Evolutionary conservation across 306 rosid genomes (phyloP).

Genomic region (Lathyrus tuberosus): DNA sequence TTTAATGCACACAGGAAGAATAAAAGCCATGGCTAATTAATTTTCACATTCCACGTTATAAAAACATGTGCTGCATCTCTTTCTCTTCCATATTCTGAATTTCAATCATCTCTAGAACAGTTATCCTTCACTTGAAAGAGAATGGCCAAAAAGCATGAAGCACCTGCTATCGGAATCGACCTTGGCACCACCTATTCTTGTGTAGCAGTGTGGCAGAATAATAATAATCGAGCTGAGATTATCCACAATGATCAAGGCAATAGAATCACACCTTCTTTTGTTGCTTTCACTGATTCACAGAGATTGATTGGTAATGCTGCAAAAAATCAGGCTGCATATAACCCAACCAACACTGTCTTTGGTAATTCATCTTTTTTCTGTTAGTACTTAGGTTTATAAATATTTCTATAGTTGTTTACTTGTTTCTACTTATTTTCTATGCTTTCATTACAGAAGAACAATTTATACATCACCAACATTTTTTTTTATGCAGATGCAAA

Average conservation of each 20-base stretch:
- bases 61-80: background rate
- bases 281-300: background rate
- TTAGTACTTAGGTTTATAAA: background rate
- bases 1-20: background rate
- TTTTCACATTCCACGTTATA: background rate
- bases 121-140: background rate
- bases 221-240: background rate
- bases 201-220: background rate
- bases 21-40: background rate
- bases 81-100: background rate
- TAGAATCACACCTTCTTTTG: conserved; percentile 10
- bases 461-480: background rate
- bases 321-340: background rate
- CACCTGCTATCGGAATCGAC: background rate
- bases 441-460: background rate
- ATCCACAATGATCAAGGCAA: conserved; percentile 16
- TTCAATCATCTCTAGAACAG: background rate
- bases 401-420: background rate
- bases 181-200: conserved; percentile 1
- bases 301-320: background rate
- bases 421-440: too few relatives aligned
- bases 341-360: background rate
- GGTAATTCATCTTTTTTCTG: background rate
- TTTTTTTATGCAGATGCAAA: conserved; percentile 8
- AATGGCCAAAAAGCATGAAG: conserved; percentile 2